Base-by-base conservation (phyloP, 352 stramenopile species). In the Phytophthora sp. region DNA sequence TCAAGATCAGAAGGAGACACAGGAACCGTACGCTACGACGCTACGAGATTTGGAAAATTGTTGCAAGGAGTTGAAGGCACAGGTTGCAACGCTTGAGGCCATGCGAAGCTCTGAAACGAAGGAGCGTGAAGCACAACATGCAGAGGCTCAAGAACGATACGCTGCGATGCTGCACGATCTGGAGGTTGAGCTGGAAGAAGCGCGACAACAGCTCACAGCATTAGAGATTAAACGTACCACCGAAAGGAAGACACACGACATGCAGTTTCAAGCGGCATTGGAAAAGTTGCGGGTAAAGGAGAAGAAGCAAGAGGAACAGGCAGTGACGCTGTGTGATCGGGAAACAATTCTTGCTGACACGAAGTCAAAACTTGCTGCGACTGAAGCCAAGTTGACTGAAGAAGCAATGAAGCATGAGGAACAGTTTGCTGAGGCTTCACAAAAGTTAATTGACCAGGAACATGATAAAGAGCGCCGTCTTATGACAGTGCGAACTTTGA, bases 401-500 rank as follows among this genome's bases (percentile, higher is more conserved):
- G 41, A 46, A 39, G 21, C 21, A 3, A 56, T 55, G 6, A 49
- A 50, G 1, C 30, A 66, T 23, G 30, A 61, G 4, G 26, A 57
- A 39, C 4, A 42, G 7, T 41, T 61, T 21, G 35, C 36, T 4
- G 12, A 31, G 3, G 23, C 49, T 24, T 44, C 33, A 7, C 27
- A 69, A 47, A 47, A 57, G 36, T 11, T 71, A 30, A 42, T 41
- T 16, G n/a, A 63, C 50, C 41, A 61, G 7, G 35, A 60, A 30
- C n/a, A 44, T 20, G 23, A 58, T 0, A 21, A 61, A 12, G 44
- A 73, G 30, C 57, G 26, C 23, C 2, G 61, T 23, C 20, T n/a
- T 35, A 52, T 23, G 27, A 26, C 35, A 29, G 3, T 63, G 15
- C 21, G 15, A 8, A 38, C 56, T 39, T 15, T 68, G 18, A 33